Percentiles rank a stretch among this genome's conserved stretches.
These are phyloP conservation scores for Hortiboletus rubellus DNA, from an alignment of 1,284 basidiomycete species.

Conservation along the genomic window DNA sequence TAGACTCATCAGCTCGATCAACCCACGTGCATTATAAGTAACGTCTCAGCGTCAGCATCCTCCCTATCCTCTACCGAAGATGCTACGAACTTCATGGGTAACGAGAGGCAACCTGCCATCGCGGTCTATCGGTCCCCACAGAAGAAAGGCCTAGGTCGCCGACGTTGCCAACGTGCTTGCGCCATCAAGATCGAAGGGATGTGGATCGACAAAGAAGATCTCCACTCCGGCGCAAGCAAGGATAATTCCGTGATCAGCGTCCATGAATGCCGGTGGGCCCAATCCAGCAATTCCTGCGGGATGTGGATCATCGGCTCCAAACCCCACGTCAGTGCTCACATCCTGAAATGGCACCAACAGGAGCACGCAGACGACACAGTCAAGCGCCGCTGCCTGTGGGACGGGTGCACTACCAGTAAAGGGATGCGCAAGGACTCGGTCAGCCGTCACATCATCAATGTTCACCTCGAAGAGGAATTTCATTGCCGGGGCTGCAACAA, in stretches of 20 bases:
- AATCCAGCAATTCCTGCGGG: conserved; percentile 3
- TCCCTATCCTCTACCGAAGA: background rate
- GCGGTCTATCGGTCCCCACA: background rate
- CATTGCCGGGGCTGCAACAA: conserved; percentile 3
- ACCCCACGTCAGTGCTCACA: background rate
- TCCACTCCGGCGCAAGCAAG: background rate
- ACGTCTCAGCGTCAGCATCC: accelerated
- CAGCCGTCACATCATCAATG: conserved; percentile 9
- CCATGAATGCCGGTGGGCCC: conserved; percentile 7
- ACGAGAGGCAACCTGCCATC: background rate
- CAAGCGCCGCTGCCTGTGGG: conserved; percentile 3
- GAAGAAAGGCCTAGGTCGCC: background rate
- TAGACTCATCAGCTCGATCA: background rate
- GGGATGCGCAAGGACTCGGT: conserved; percentile 10
- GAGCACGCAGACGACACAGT: background rate
- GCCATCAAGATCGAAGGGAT: background rate
- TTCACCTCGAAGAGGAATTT: conserved; percentile 11
- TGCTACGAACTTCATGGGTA: no score
- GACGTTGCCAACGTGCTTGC: background rate
- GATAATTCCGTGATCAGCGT: background rate
- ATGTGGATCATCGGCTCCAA: conserved; percentile 9
- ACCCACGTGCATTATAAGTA: background rate
- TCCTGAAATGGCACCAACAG: conserved; percentile 5
- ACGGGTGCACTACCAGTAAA: background rate
- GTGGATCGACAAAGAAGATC: conserved; percentile 7